Conservation (phyloP, 2,329 filamentous ascomycete species). For the Fusarium beomiforme region DNA sequence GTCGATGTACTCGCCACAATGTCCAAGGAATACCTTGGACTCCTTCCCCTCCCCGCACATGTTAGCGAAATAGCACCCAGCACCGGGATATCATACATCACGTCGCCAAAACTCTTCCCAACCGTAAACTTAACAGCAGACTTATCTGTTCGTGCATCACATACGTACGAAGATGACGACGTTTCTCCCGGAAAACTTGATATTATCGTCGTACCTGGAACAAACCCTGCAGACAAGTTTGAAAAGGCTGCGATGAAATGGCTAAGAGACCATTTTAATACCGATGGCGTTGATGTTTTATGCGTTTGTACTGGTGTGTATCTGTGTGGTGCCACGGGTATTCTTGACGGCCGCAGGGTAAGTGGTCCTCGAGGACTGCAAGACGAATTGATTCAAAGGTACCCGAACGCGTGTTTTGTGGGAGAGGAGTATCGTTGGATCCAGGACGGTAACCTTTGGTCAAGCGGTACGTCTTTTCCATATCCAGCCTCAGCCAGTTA, state of each 20-base stretch:
- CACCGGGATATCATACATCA: constrained; percentile 59
- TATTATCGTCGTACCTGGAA: constrained; percentile 61
- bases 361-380: constrained; percentile 60
- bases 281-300: constrained; percentile 57
- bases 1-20: constrained; percentile 61
- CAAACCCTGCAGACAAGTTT: constrained; percentile 52
- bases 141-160: constrained; percentile 52
- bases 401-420: constrained; percentile 53
- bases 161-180: constrained; percentile 55
- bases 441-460: constrained; percentile 65
- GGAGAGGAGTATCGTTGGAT: constrained; percentile 61
- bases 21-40: constrained; percentile 55
- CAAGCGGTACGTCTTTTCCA: constrained; percentile 55
- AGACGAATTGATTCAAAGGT: constrained; percentile 50
- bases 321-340: constrained; percentile 59
- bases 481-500: neutral
- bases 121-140: constrained; percentile 55
- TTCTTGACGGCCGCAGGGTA: constrained; percentile 56
- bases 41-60: constrained; percentile 48
- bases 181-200: constrained; percentile 63
- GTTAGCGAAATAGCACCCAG: constrained; percentile 54
- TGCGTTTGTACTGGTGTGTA: constrained; percentile 63
- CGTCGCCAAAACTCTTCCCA: constrained; percentile 48
- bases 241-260: constrained; percentile 52
- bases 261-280: constrained; percentile 53